These are phyloP conservation scores for Hypoxylon sp. DNA, from an alignment of 2,329 filamentous ascomycete species.

Conservation along the genomic window DNA sequence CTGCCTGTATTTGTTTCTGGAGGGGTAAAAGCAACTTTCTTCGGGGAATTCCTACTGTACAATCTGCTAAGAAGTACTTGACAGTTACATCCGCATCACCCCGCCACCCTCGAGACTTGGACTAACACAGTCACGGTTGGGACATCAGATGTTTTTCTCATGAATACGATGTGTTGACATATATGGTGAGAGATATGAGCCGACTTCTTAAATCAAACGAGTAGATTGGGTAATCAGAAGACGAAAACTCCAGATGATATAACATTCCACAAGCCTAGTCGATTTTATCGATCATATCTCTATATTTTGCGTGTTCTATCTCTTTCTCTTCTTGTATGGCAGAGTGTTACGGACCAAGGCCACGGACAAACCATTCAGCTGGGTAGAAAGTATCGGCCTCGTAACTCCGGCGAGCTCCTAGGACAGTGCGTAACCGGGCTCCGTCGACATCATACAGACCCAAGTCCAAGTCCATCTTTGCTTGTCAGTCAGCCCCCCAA, in stretches of 20 bases:
- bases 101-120: conserved; percentile 22
- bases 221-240: conserved; percentile 39
- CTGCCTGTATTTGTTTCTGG: conserved; percentile 13
- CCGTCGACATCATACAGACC: conserved; percentile 42
- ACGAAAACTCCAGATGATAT: conserved; percentile 31
- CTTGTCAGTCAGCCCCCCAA: conserved; percentile 33
- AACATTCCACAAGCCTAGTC: conserved; percentile 14
- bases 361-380: conserved; percentile 34
- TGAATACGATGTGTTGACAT: conserved; percentile 29
- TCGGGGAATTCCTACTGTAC: conserved; percentile 47
- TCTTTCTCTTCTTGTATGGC: conserved; percentile 1
- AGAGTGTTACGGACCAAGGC: conserved; percentile 2
- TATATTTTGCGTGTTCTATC: not conserved
- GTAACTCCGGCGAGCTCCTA: conserved; percentile 44
- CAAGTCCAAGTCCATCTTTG: conserved; percentile 29
- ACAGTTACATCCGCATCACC: conserved; percentile 37
- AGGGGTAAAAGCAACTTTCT: conserved; percentile 34
- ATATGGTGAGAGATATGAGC: conserved; percentile 36
- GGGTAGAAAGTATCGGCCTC: conserved; percentile 25
- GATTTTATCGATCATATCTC: conserved; percentile 7
- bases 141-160: conserved; percentile 40
- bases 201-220: conserved; percentile 44
- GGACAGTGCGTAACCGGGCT: conserved; percentile 44
- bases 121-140: conserved; percentile 31
- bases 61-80: conserved; percentile 31